phyloP scores from a whole-genome alignment of 2,329 filamentous ascomycete genomes.

The Apiospora saccharicola region DNA sequence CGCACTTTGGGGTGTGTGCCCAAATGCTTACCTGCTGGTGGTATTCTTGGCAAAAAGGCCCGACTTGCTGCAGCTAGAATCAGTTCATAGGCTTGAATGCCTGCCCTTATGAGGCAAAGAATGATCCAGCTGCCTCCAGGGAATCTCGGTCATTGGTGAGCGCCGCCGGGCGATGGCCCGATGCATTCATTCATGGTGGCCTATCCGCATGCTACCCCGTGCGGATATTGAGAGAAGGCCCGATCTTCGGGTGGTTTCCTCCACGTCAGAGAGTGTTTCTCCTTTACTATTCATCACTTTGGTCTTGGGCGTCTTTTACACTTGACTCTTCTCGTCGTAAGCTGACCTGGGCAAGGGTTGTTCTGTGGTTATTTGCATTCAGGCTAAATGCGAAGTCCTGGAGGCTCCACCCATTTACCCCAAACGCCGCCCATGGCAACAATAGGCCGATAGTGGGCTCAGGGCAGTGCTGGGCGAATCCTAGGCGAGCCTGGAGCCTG shows the following conservation, averaged over 20 bases:
- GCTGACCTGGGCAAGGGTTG: not conserved
- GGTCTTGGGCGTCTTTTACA: not conserved
- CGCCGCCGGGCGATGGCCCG: not conserved
- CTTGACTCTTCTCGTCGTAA: not conserved
- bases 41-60: constrained; percentile 5
- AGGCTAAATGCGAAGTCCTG: not conserved
- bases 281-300: not conserved
- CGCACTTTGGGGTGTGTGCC: not conserved
- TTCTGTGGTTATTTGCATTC: constrained; percentile 12
- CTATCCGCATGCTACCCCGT: not conserved
- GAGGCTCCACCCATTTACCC: not conserved
- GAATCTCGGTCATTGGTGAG: not conserved
- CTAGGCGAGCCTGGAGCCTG: not conserved
- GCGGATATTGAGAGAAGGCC: constrained; percentile 4
- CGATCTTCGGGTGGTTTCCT: not conserved
- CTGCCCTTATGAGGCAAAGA: not conserved
- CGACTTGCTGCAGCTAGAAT: constrained; percentile 5
- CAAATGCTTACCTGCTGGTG: not conserved
- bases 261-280: not conserved
- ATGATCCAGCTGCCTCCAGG: not conserved
- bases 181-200: not conserved
- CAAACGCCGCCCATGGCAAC: not conserved
- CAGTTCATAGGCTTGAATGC: not conserved
- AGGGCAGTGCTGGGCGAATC: not conserved
- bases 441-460: constrained; percentile 6